Evolutionary conservation across 352 stramenopile genomes (phyloP).

Genomic region (Blastocystis sp.): DNA sequence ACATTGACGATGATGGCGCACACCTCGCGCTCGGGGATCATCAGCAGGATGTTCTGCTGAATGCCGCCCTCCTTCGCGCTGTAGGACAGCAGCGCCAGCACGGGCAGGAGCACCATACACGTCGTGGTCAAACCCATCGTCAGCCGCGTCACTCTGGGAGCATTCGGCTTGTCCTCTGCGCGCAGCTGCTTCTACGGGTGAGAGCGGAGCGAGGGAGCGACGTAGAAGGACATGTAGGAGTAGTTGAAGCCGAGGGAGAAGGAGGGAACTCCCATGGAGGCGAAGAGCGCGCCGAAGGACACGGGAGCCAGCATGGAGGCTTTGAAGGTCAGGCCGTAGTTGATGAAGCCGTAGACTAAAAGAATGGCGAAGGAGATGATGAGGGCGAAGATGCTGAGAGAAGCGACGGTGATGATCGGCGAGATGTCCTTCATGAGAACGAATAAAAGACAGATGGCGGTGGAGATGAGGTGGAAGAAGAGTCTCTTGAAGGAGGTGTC

Average conservation of each 20-base stretch:
- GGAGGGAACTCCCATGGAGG: constrained; percentile 43
- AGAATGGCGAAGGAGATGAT: constrained; percentile 59
- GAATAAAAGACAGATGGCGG: constrained; percentile 2
- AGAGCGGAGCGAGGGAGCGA: not conserved
- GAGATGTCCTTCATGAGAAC: constrained; percentile 47
- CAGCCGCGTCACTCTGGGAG: not conserved
- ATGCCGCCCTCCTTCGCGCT: constrained; percentile 59
- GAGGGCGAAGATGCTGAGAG: constrained; percentile 66
- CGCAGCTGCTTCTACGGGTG: constrained; percentile 29
- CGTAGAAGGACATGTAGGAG: constrained; percentile 58
- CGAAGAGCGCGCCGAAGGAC: constrained; percentile 12
- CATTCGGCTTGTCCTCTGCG: not conserved
- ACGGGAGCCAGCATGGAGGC: constrained; percentile 16
- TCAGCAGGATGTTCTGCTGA: constrained; percentile 64
- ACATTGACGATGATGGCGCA: constrained; percentile 47
- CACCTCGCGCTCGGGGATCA: constrained; percentile 17
- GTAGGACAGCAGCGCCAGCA: constrained; percentile 56
- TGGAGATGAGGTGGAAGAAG: constrained; percentile 27
- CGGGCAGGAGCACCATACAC: constrained; percentile 9
- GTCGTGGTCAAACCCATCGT: constrained; percentile 16
- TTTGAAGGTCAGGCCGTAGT: constrained; percentile 33
- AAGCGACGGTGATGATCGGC: constrained; percentile 37
- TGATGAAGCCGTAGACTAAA: constrained; percentile 37
- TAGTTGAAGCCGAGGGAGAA: constrained; percentile 68
- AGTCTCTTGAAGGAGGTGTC: not conserved